Base-by-base conservation (phyloP, 352 stramenopile species). In the Globisporangium paddicum region DNA sequence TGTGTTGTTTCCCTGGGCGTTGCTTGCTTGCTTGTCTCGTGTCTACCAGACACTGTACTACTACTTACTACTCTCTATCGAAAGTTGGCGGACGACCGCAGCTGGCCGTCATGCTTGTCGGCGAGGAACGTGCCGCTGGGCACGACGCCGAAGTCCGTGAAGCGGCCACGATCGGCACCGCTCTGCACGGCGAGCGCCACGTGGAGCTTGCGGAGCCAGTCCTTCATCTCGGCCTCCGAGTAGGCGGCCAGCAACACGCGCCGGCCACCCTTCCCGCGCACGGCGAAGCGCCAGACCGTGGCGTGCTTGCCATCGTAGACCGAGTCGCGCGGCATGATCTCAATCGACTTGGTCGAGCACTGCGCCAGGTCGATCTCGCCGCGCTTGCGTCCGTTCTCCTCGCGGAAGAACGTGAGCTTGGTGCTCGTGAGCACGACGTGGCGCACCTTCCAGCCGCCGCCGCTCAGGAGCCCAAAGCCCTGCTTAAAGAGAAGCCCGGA, bases 291-390 rank as follows among this genome's bases (percentile, higher is more conserved):
- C 85, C 85, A 94, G 77, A 94, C 87, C 0, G 85, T 90, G 30
- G 82, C 79, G 26, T 83, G 68, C 1, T 71, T 69, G 48, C 85
- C 79, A 53, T 90, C 84, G 62, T 90, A 93, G 34, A 89, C 64
- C 53, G 82, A 92, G 63, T 94, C 82, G 26, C 70, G 71, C 0
- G 85, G 85, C 85, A 94, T 92, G 46, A 91, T 87, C 61, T 94
- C 80, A 48, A 94, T 82, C 45, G 75, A 79, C 62, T 89, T 86
- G 47, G 52, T 62, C 44, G 52, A 73, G 60, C 78, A 90, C 34
- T 83, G 82, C 58, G 77, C 56, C 53, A 94, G 58, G 61, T 94
- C 77, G 51, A 94, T 77, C 58, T 92, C 81, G 5, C 83, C 78
- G 28, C 83, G 77, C 50, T 82, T 79, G 18, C 72, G 70, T 13